These are phyloP conservation scores for Gossypium schwendimanii DNA, from an alignment of 441 rosid species.

Conservation along the genomic window DNA sequence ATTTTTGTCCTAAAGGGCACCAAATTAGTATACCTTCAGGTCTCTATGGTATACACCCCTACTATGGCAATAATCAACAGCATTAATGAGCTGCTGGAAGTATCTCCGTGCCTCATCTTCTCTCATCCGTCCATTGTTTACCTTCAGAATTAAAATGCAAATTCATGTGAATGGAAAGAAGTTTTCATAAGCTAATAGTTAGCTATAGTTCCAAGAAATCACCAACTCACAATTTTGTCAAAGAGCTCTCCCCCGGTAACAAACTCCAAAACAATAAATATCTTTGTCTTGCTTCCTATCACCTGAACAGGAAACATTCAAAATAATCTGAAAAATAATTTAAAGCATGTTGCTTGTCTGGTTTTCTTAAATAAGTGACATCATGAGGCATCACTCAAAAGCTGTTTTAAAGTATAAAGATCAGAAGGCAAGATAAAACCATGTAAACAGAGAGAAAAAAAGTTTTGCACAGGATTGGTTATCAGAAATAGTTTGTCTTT, in stretches of 20 bases:
- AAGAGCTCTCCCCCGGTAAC: slow-evolving; percentile 94
- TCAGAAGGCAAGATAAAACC: neutral
- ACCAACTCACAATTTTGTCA: slow-evolving; percentile 77
- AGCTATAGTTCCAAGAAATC: neutral
- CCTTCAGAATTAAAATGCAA: slow-evolving; percentile 32
- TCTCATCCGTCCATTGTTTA: slow-evolving; percentile 81
- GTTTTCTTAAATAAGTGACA: neutral
- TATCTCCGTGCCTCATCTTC: slow-evolving; percentile 86
- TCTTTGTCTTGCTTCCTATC: slow-evolving; percentile 93
- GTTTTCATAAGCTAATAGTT: neutral
- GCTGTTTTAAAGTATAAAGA: neutral
- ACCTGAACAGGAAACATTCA: slow-evolving; percentile 45
- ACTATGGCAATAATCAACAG: slow-evolving; percentile 92
- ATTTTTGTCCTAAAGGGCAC: neutral
- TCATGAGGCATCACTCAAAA: neutral
- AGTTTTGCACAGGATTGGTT: neutral
- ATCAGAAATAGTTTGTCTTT: neutral
- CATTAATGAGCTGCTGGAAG: slow-evolving; percentile 92
- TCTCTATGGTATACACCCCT: slow-evolving; percentile 97
- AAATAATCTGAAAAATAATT: neutral
- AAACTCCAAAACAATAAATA: slow-evolving; percentile 78
- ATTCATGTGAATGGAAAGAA: neutral
- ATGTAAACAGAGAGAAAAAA: neutral
- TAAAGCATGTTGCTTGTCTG: slow-evolving; percentile 2
- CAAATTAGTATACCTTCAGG: slow-evolving; percentile 51